phyloP scores from a whole-genome alignment of 2,329 filamentous ascomycete genomes.

The Ceratocystis papillata region DNA sequence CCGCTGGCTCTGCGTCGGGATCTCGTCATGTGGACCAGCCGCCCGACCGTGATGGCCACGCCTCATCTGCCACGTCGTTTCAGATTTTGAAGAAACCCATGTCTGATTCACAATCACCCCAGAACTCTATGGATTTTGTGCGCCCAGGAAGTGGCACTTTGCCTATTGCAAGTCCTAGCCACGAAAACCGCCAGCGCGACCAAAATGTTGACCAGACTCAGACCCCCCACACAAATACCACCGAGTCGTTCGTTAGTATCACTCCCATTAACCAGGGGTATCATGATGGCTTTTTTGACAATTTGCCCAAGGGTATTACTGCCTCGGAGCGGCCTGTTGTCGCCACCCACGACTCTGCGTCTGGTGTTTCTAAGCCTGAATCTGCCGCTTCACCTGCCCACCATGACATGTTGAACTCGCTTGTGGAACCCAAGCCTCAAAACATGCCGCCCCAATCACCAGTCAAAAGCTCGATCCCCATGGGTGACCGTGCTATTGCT shows the following conservation, averaged over 20 bases:
- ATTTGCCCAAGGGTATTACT: slow-evolving; percentile 6
- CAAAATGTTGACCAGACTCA: slow-evolving; percentile 33
- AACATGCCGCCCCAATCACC: slow-evolving; percentile 15
- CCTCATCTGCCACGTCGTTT: slow-evolving; percentile 33
- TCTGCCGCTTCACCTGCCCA: slow-evolving; percentile 9
- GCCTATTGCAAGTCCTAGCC: slow-evolving; percentile 37
- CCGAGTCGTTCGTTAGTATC: slow-evolving; percentile 21
- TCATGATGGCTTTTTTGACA: slow-evolving; percentile 14
- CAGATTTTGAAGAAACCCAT: slow-evolving; percentile 44
- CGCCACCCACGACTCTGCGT: not conserved
- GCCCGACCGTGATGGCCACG: slow-evolving; percentile 27
- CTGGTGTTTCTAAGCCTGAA: slow-evolving; percentile 14
- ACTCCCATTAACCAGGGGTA: slow-evolving; percentile 24
- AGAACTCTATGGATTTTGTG: slow-evolving; percentile 33
- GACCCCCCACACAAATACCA: slow-evolving; percentile 23
- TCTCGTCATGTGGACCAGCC: slow-evolving; percentile 22
- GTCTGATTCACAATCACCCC: slow-evolving; percentile 33
- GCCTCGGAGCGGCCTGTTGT: slow-evolving; percentile 14
- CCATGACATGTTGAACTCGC: slow-evolving; percentile 16
- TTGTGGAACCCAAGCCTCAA: slow-evolving; percentile 24
- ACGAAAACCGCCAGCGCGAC: slow-evolving; percentile 33
- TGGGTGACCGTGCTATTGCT: slow-evolving; percentile 15
- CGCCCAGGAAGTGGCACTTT: slow-evolving; percentile 36
- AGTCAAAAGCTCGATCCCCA: not conserved
- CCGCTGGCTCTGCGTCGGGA: slow-evolving; percentile 28